Evolutionary conservation across 768 basidiomycete genomes (phyloP), one percentile per base, ranked within the genome.

Genomic region (Tricholoma sp.): DNA sequence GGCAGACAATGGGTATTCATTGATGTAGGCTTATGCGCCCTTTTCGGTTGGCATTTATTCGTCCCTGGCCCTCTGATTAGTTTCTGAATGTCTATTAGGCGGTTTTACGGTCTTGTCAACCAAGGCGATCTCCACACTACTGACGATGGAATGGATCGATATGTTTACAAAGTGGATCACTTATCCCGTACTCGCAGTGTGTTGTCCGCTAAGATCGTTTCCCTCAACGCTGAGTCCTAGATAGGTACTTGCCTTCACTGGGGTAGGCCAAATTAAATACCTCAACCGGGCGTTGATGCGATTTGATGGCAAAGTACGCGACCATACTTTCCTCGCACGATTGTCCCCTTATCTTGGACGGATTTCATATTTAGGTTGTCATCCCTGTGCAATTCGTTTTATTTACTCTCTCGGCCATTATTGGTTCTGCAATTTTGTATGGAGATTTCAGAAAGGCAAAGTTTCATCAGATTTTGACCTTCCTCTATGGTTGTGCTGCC

Each of bases 341-440:
- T 19, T 16, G 37, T 27, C 7, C 14, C 10, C 56, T 41, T 52
- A 43, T 16, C 41, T 19, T 50, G 16, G 12, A 22, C 24, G 7
- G n/a, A 29, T 39, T n/a, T 56, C 55, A n/a, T 34, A 50, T 56
- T 21, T 59, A 92, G 90, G 80, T 87, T 53, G 95, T 98, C 22
- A 92, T 98, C 61, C 96, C 95, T 4, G 87, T 86, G 12, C 95
- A 98, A 76, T 98, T 97, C 69, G 93, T 96, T 29, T 79, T 94
- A 56, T 98, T 98, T 75, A 95, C 91, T 22, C 77, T 98, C 34
- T 93, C 91, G 4, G 93, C 92, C 4, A 95, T 99, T 63, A 75
- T 91, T 55, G 96, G 95, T 24, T 95, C 93, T 4, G 93, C 91
- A 1, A 86, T 99, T 14, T 80, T 99, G 1, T 99, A 96, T 67